Base-by-base conservation (phyloP, 805 yeast species). In the Myxozyma udenii region DNA sequence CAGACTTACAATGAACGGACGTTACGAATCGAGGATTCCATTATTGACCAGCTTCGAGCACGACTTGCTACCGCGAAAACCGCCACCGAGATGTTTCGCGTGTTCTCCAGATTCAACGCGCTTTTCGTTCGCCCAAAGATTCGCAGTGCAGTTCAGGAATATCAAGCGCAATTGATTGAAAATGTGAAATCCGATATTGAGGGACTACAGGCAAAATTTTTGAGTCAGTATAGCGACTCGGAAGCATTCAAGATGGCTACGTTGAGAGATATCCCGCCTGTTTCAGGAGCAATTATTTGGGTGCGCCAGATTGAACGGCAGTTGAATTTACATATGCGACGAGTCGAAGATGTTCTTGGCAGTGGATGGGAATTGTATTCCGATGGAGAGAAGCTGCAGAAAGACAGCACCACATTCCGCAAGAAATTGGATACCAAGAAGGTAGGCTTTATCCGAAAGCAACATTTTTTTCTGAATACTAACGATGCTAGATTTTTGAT, bases 381-480 rank as follows among this genome's bases (percentile, higher is more conserved):
- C 1, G 88, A 83, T 46, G 96, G 96, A 0, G 76, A 74, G 46
- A 78, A 76, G 54, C 76, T 91, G 0, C 70, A 76, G 9, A 65
- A 71, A 1, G 86, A 80, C 53, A 73, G 79, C 22, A 59, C 64
- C 1, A 66, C 70, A 0, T 71, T 85, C 43, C 61, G 71, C n/a
- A 66, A 71, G 22, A 77, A 74, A 43, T 66, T 81, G 9, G 71
- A 83, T 44, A 63, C 79, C 0, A 66, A 73, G 18, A 42, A 24
- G 37, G 50, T 51, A 21, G 3, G 54, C 41, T n/a, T 22, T 21
- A 21, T 18, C 14, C 7, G 19, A 3, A 12, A 19, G 3, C 53
- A 48, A 19, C 19, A 9, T 14, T 6, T 5, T 3, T 16, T 45
- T 6, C 25, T 12, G 9, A 11, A 26, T 42, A 33, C 19, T 45